phyloP scores from a whole-genome alignment of 2,329 filamentous ascomycete genomes.

The Cladosporium sp. region DNA sequence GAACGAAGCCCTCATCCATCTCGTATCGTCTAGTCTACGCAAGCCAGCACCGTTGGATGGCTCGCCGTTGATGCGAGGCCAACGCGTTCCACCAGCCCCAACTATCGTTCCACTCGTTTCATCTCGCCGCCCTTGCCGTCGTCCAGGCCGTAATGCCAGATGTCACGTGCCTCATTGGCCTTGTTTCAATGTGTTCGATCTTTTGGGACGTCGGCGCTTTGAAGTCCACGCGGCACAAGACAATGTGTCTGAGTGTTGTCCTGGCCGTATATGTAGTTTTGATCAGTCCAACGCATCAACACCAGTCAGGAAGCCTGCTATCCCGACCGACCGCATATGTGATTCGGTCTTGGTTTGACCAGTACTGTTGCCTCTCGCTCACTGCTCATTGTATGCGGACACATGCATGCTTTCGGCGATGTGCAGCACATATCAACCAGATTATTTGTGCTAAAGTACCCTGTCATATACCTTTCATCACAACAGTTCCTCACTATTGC shows the following conservation, averaged over 20 bases:
- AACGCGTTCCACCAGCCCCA: background rate
- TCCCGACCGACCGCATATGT: background rate
- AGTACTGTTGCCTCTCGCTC: background rate
- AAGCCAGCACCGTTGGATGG: background rate
- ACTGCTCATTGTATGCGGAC: too few relatives aligned
- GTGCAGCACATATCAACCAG: too few relatives aligned
- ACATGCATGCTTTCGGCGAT: too few relatives aligned
- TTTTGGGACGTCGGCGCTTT: background rate
- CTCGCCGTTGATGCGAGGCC: slow-evolving; percentile 2
- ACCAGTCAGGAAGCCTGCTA: background rate
- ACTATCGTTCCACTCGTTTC: background rate
- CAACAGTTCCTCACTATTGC: background rate
- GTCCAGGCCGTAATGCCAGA: too few relatives aligned
- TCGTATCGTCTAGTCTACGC: background rate
- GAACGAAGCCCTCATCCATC: background rate
- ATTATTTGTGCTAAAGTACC: too few relatives aligned
- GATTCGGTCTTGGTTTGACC: too few relatives aligned
- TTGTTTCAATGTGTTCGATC: background rate
- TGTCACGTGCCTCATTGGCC: background rate
- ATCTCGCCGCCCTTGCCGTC: background rate
- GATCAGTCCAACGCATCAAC: background rate
- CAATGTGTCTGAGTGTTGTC: background rate
- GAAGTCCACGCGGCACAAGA: too few relatives aligned
- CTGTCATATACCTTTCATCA: background rate
- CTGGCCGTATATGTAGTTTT: background rate